Percentiles rank a stretch among this genome's conserved stretches.
phyloP scores from a whole-genome alignment of 257 asterid genomes.

The Petunia secreta region DNA sequence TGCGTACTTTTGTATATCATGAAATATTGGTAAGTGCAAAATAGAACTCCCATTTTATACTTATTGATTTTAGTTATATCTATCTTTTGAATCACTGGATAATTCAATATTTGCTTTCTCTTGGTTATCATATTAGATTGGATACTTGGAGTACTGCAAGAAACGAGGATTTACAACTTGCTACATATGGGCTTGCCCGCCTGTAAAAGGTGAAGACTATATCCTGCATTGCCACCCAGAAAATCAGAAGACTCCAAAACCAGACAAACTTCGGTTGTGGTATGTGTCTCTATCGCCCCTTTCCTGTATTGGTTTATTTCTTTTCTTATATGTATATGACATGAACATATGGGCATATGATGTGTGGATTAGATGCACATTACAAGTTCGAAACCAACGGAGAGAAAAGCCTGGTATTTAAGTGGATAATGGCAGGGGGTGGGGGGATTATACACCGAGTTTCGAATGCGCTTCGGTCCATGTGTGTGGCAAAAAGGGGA shows the following conservation, averaged over 20 bases:
- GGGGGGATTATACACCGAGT: no score
- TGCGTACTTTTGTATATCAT: constrained; percentile 76
- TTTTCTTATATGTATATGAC: background rate
- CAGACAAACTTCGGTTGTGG: constrained; percentile 69
- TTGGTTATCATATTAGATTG: constrained; percentile 51
- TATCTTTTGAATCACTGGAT: constrained; percentile 16
- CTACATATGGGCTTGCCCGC: constrained; percentile 90
- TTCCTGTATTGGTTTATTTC: background rate
- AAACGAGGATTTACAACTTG: constrained; percentile 64
- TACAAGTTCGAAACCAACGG: no score
- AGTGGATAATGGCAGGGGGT: no score
- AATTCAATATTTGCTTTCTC: constrained; percentile 3
- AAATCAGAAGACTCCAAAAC: constrained; percentile 64
- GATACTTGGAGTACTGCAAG: constrained; percentile 86
- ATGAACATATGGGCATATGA: background rate
- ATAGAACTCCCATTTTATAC: constrained; percentile 6
- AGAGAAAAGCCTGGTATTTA: no score
- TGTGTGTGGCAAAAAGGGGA: background rate
- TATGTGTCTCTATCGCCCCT: constrained; percentile 34
- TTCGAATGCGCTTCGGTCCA: no score
- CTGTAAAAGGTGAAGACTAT: constrained; percentile 71
- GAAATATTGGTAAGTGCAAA: constrained; percentile 60
- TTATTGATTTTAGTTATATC: background rate
- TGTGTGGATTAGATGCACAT: no score
- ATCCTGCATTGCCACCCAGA: constrained; percentile 80